phyloP scores from a whole-genome alignment of 768 basidiomycete species.

The Tephrocybe sp. region DNA sequence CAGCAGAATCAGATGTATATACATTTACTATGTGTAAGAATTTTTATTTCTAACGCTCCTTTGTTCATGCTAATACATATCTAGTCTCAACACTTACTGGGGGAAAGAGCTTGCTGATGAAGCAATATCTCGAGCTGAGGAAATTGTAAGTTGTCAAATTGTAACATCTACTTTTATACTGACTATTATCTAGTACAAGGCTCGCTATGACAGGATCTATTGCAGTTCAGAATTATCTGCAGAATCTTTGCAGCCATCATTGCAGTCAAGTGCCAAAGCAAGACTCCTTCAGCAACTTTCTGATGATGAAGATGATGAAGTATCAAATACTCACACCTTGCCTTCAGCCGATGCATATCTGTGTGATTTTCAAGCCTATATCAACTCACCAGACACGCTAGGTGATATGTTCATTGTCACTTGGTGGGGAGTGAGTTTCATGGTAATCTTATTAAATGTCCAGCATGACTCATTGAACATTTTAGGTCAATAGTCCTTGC shows the following conservation, averaged over 20 bases:
- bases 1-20: conserved; percentile 23
- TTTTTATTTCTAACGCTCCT: neutral
- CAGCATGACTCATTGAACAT: neutral
- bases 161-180: neutral
- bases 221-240: neutral
- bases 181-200: neutral
- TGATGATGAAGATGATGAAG: neutral
- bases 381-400: neutral
- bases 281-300: neutral
- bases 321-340: neutral
- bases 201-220: neutral
- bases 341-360: neutral
- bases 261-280: neutral
- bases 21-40: conserved; percentile 13
- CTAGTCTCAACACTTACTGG: conserved; percentile 5
- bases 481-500: neutral
- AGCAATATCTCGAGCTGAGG: neutral
- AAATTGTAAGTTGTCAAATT: neutral
- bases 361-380: neutral
- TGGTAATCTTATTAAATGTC: neutral
- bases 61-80: conserved; percentile 9
- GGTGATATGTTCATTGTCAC: neutral
- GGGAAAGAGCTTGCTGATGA: neutral
- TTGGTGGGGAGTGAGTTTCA: neutral
- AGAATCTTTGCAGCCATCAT: neutral